Percentiles rank a stretch among this genome's conserved stretches.
Evolutionary conservation across 192 early-diverging fungal genomes (phyloP).

Genomic region (Umbelopsis isabellina): DNA sequence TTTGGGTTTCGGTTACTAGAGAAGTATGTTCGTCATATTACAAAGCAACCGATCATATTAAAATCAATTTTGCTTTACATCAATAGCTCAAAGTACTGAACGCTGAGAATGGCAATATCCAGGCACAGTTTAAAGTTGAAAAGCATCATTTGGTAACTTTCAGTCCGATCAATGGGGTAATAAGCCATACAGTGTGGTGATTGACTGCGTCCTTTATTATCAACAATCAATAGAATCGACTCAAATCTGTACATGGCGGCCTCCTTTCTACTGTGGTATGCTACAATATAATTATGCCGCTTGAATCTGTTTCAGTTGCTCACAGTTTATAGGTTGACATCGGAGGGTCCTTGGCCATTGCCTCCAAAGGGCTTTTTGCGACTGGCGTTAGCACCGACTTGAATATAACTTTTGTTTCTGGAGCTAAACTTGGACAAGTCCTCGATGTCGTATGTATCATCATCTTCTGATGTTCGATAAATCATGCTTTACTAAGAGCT

Average conservation of each 20-base stretch:
- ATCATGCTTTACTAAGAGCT: background rate
- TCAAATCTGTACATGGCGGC: constrained; percentile 53
- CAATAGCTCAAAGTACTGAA: constrained; percentile 44
- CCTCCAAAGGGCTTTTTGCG: constrained; percentile 49
- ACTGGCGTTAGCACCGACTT: constrained; percentile 63
- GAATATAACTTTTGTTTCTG: constrained; percentile 56
- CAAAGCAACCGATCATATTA: too few species aligned
- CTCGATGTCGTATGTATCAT: constrained; percentile 43
- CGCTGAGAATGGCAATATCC: constrained; percentile 41
- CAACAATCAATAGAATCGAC: constrained; percentile 45
- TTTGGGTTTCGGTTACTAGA: background rate
- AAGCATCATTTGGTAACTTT: constrained; percentile 52
- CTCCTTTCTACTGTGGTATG: constrained; percentile 50
- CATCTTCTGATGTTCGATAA: background rate
- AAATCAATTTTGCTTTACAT: background rate
- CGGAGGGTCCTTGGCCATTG: constrained; percentile 59
- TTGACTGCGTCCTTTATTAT: background rate
- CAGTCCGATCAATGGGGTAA: background rate
- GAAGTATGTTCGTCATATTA: too few species aligned
- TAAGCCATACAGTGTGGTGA: background rate
- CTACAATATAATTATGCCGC: background rate
- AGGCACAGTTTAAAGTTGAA: constrained; percentile 47
- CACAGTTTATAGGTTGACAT: constrained; percentile 38
- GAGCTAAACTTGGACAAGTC: constrained; percentile 49
- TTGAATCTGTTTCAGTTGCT: background rate